Percentiles rank a stretch among this genome's conserved stretches.
phyloP scores from a whole-genome alignment of 495 filamentous ascomycete species.

The Penicillium lagena region DNA sequence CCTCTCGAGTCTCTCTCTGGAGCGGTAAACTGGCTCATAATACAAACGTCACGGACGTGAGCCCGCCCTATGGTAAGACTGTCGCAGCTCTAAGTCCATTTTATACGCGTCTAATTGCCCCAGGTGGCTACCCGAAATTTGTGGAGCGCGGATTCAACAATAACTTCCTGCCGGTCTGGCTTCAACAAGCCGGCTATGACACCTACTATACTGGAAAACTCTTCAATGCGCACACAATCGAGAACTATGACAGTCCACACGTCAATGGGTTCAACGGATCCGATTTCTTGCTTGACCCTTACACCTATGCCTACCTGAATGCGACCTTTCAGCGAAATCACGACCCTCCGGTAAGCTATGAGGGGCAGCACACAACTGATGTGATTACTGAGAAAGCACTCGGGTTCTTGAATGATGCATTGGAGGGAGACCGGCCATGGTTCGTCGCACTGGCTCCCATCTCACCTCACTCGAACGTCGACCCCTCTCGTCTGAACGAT shows the following conservation, averaged over 20 bases:
- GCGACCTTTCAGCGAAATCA: slow-evolving; percentile 58
- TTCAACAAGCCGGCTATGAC: slow-evolving; percentile 63
- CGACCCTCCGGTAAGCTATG: slow-evolving; percentile 49
- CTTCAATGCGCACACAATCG: slow-evolving; percentile 56
- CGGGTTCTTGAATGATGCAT: slow-evolving; percentile 57
- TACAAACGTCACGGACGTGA: slow-evolving; percentile 68
- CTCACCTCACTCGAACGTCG: slow-evolving; percentile 59
- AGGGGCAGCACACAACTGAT: slow-evolving; percentile 54
- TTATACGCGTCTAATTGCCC: not conserved
- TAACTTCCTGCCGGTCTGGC: slow-evolving; percentile 62
- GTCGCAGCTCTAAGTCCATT: too few relatives aligned
- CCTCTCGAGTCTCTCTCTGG: slow-evolving; percentile 55
- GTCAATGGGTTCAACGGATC: slow-evolving; percentile 49
- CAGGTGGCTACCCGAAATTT: slow-evolving; percentile 68
- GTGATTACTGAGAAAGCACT: slow-evolving; percentile 57
- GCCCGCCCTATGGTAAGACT: slow-evolving; percentile 49
- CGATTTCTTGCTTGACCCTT: slow-evolving; percentile 67
- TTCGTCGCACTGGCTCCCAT: slow-evolving; percentile 62
- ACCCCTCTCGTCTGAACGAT: slow-evolving; percentile 16
- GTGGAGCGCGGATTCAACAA: slow-evolving; percentile 58
- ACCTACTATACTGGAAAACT: slow-evolving; percentile 72
- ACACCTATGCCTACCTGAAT: slow-evolving; percentile 67
- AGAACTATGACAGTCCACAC: slow-evolving; percentile 54
- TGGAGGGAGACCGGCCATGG: slow-evolving; percentile 49
- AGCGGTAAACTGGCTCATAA: slow-evolving; percentile 66